These are phyloP conservation scores for Aspergillus latus DNA, from an alignment of 2,329 filamentous ascomycete genomes.

Conservation along the genomic window DNA sequence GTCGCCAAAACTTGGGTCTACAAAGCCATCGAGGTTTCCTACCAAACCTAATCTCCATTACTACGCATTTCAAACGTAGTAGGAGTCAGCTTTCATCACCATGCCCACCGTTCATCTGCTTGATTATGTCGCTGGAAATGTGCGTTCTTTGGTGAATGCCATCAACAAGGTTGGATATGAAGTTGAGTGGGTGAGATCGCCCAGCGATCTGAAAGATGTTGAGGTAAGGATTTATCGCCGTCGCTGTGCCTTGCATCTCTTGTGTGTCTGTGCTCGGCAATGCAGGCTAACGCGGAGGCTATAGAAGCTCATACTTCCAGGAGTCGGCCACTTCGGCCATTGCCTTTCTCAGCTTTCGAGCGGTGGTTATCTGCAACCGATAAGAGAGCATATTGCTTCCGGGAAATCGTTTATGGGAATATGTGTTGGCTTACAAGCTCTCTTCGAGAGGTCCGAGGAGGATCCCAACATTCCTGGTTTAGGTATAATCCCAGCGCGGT, in stretches of 20 bases:
- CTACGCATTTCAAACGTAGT: not conserved
- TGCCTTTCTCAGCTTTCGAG: constrained; percentile 81
- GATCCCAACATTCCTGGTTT: constrained; percentile 70
- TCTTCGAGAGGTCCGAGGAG: constrained; percentile 85
- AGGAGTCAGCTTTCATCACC: not conserved
- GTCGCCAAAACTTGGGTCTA: not conserved
- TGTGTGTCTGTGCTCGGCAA: not conserved
- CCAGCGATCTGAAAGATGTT: constrained; percentile 78
- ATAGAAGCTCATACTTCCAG: constrained; percentile 90
- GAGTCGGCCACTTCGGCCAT: constrained; percentile 96
- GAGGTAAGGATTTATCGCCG: constrained; percentile 60
- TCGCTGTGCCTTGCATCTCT: not conserved
- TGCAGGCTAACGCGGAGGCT: not conserved
- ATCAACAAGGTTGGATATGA: constrained; percentile 94
- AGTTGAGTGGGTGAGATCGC: constrained; percentile 86
- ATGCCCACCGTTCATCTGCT: constrained; percentile 55
- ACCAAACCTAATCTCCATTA: not conserved
- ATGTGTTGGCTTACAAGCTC: constrained; percentile 87
- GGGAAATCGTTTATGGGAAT: constrained; percentile 99
- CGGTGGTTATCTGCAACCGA: constrained; percentile 79
- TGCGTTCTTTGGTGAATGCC: constrained; percentile 93
- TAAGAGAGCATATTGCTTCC: constrained; percentile 76
- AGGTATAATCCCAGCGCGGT: constrained; percentile 67
- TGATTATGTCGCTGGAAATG: constrained; percentile 94
- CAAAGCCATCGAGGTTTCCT: not conserved